Conservation (phyloP, 108 stramenopile species). For the Skeletonema marinoi region DNA sequence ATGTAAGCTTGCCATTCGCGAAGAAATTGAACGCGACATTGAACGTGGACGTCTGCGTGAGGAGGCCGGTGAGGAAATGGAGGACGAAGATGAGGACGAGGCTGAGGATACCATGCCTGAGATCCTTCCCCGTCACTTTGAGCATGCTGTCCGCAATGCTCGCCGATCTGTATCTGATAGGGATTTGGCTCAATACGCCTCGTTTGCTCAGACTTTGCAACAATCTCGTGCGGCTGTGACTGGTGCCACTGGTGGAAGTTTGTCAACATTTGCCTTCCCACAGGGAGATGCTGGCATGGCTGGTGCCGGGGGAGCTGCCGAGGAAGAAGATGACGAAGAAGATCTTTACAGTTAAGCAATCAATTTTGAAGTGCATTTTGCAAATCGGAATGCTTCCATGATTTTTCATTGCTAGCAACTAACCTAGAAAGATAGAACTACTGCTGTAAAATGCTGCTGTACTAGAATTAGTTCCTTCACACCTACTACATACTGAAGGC, state of each 20-base stretch:
- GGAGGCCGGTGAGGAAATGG: slow-evolving; percentile 88
- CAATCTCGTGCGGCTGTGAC: slow-evolving; percentile 92
- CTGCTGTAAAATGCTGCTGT: neutral
- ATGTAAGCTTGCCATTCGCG: slow-evolving; percentile 98
- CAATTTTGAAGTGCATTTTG: neutral
- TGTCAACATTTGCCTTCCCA: slow-evolving; percentile 93
- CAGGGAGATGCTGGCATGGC: slow-evolving; percentile 33
- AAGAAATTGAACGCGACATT: slow-evolving; percentile 97
- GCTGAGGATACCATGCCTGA: slow-evolving; percentile 96
- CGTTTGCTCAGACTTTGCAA: slow-evolving; percentile 96
- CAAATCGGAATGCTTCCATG: neutral
- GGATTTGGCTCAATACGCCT: slow-evolving; percentile 98
- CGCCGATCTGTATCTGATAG: slow-evolving; percentile 97
- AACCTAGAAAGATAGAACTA: neutral
- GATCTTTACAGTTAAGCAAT: slow-evolving; percentile 89
- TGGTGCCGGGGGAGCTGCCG: slow-evolving; percentile 48
- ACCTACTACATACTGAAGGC: too few species aligned
- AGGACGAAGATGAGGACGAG: slow-evolving; percentile 90
- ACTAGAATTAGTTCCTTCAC: neutral
- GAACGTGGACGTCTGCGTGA: slow-evolving; percentile 93
- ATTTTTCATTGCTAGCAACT: slow-evolving; percentile 1
- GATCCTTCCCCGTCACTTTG: slow-evolving; percentile 96
- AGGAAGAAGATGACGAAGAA: slow-evolving; percentile 89
- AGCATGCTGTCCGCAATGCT: slow-evolving; percentile 95
- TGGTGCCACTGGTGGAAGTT: slow-evolving; percentile 85